Conservation (phyloP, 176 grass and related monocot genomes). For the Raddia guianensis region DNA sequence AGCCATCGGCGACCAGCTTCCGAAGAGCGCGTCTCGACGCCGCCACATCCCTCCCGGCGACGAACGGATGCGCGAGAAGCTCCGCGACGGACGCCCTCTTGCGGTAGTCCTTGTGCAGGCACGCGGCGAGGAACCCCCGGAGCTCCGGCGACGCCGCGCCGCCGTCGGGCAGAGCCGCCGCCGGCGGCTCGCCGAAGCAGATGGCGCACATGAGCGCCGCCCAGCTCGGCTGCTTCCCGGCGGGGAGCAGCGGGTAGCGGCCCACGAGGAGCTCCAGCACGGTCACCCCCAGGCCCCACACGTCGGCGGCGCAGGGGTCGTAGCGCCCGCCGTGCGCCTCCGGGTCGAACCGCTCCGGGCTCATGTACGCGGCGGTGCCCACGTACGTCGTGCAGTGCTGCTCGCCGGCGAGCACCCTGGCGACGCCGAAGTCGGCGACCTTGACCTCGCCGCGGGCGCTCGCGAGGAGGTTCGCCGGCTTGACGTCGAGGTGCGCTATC, state of each 20-base stretch:
- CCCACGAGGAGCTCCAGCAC: constrained; percentile 53
- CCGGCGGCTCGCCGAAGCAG: constrained; percentile 55
- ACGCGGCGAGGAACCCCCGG: constrained; percentile 42
- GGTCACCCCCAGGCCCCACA: constrained; percentile 56
- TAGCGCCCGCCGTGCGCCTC: constrained; percentile 45
- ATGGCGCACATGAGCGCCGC: constrained; percentile 67
- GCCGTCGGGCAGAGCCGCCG: neutral
- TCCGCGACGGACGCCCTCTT: constrained; percentile 48
- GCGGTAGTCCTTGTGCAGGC: constrained; percentile 49
- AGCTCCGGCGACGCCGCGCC: constrained; percentile 44
- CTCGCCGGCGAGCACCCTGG: constrained; percentile 46
- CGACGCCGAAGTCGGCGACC: constrained; percentile 64
- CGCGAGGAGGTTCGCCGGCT: constrained; percentile 50
- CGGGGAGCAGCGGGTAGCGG: constrained; percentile 53
- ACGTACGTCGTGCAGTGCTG: constrained; percentile 46
- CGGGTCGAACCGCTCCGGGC: constrained; percentile 63
- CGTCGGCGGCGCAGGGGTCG: constrained; percentile 56
- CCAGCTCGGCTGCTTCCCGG: constrained; percentile 53
- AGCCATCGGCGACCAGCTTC: constrained; percentile 31
- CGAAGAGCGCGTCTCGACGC: constrained; percentile 29
- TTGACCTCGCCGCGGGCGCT: constrained; percentile 44
- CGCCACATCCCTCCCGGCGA: constrained; percentile 34
- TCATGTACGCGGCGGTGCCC: constrained; percentile 63
- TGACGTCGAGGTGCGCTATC: constrained; percentile 54
- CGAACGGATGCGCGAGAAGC: constrained; percentile 62